phyloP scores from a whole-genome alignment of 2,329 filamentous ascomycete genomes.

The Fusarium bulbicola region DNA sequence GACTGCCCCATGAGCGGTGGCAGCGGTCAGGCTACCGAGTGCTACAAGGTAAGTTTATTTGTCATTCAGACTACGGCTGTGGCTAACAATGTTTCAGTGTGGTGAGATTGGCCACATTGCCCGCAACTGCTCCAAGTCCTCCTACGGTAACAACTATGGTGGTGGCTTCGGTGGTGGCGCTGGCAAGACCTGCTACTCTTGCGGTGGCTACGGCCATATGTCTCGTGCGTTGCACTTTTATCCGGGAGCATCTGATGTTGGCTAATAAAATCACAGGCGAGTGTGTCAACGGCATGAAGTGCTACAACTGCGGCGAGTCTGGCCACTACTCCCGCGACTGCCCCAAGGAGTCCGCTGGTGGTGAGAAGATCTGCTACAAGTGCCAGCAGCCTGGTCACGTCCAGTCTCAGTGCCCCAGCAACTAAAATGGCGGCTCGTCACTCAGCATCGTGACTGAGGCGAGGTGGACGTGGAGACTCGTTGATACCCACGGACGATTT shows the following conservation, averaged over 20 bases:
- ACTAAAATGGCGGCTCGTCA: constrained; percentile 54
- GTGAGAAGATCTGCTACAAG: constrained; percentile 99
- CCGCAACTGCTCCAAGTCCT: constrained; percentile 81
- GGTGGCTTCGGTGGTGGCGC: constrained; percentile 63
- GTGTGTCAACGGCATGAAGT: constrained; percentile 99
- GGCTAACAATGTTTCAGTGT: constrained; percentile 63
- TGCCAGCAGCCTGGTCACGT: constrained; percentile 87
- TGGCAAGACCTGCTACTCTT: constrained; percentile 96
- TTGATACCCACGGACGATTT: constrained; percentile 54
- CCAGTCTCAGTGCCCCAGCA: constrained; percentile 92
- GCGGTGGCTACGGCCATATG: constrained; percentile 97
- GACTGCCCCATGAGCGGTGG: constrained; percentile 73
- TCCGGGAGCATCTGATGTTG: not conserved
- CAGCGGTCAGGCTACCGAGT: constrained; percentile 70
- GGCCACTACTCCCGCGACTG: constrained; percentile 97
- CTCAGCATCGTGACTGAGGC: constrained; percentile 38
- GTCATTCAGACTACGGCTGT: not conserved
- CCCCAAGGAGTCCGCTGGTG: constrained; percentile 84
- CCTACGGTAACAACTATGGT: constrained; percentile 58
- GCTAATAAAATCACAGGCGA: constrained; percentile 64
- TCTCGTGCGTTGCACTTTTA: constrained; percentile 67
- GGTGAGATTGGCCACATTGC: constrained; percentile 97
- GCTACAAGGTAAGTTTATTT: constrained; percentile 76
- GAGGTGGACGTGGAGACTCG: constrained; percentile 53
- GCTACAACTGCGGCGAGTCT: constrained; percentile 97